These are phyloP conservation scores for Endotrypanum monterogeii DNA, from an alignment of 208 protist species.

Conservation along the genomic window DNA sequence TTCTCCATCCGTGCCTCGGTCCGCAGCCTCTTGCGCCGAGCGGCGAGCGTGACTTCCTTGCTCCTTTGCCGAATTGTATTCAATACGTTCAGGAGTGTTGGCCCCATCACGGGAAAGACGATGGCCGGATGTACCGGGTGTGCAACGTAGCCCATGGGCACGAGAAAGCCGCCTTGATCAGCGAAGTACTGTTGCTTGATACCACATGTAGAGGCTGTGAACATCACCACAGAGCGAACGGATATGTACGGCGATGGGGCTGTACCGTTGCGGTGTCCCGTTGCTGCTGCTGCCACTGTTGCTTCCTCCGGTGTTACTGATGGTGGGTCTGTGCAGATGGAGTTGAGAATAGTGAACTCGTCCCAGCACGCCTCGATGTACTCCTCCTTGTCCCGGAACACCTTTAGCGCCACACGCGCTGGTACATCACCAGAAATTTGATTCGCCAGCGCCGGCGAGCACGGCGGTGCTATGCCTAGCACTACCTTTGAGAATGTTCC, in stretches of 20 bases:
- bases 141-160: constrained; percentile 59
- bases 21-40: constrained; percentile 28
- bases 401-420: constrained; percentile 64
- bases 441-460: constrained; percentile 10
- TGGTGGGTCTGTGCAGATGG: constrained; percentile 26
- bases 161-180: constrained; percentile 60
- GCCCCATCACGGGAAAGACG: constrained; percentile 70
- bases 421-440: constrained; percentile 25
- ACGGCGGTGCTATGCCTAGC: constrained; percentile 33
- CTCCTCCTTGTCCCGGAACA: constrained; percentile 70
- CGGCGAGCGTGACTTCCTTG: constrained; percentile 30
- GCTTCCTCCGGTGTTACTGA: constrained; percentile 13
- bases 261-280: constrained; percentile 13
- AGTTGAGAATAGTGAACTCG: constrained; percentile 60
- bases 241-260: constrained; percentile 28
- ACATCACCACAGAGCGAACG: constrained; percentile 36
- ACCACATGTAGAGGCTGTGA: constrained; percentile 37
- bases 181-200: constrained; percentile 44
- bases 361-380: constrained; percentile 80
- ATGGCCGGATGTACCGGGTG: constrained; percentile 78
- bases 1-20: constrained; percentile 7
- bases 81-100: constrained; percentile 64
- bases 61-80: constrained; percentile 46
- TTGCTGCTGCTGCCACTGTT: constrained; percentile 8
- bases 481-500: constrained; percentile 88